phyloP scores from a whole-genome alignment of 257 asterid genomes.

The Solanum phureja region DNA sequence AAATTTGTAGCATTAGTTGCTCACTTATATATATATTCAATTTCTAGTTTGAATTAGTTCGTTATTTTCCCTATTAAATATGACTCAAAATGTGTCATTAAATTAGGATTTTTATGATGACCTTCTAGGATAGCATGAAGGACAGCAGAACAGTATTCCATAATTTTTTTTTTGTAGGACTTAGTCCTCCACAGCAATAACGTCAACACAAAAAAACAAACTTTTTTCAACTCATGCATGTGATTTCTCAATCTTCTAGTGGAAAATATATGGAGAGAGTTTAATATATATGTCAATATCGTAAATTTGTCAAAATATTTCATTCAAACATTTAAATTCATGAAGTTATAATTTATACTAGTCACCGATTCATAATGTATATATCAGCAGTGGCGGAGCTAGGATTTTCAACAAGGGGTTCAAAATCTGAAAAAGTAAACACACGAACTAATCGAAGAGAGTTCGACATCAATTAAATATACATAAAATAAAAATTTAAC shows the following conservation, averaged over 20 bases:
- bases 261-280: neutral
- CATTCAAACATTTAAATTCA: accelerated
- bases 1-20: neutral
- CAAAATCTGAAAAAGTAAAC: too few relatives aligned
- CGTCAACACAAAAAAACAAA: neutral
- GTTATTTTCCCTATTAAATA: neutral
- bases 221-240: neutral
- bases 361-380: neutral
- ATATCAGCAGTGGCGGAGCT: too few relatives aligned
- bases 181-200: neutral
- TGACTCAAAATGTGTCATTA: neutral
- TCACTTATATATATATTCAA: neutral
- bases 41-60: neutral
- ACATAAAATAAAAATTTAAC: too few relatives aligned
- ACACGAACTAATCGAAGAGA: too few relatives aligned
- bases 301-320: too few relatives aligned
- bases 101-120: neutral
- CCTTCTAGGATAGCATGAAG: neutral
- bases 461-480: too few relatives aligned
- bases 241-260: neutral
- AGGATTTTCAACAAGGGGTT: too few relatives aligned
- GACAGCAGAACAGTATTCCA: neutral
- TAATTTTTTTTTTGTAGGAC: neutral
- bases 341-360: neutral
- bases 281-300: too few relatives aligned